Evolutionary conservation across 2,329 filamentous ascomycete genomes (phyloP), one percentile per base, ranked within the genome.

Genomic region (Cadophora sp.): DNA sequence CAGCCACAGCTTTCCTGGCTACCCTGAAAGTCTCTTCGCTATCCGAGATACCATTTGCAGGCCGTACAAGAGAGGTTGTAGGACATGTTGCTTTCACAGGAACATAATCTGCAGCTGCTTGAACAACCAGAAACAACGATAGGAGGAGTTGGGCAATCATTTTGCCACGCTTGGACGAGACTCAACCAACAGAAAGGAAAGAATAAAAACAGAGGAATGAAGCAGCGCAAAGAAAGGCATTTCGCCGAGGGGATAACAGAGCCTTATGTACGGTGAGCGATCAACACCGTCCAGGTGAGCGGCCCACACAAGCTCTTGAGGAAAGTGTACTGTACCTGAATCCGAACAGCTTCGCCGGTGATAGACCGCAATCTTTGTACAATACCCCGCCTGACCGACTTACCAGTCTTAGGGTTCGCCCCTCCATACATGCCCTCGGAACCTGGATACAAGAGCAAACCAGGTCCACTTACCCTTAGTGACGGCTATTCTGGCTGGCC

Each of bases 11-110:
- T 63, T 81, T 80, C 39, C 81, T 78, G 6, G 75, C 70, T 4
- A 75, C 69, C 65, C 81, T 72, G 64, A 81, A 83, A n/a, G 66
- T 68, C 16, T 77, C 72, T 68, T 83, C 81, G 5, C 76, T 71
- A 5, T 78, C 63, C 14, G 75, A 79, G 20, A 83, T 67, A 18
- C 77, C 76, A 20, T 66, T 72, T 16, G 80, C 80, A 65, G 72
- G 62, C 58, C 81, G 76, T 16, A 82, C 76, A 8, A 83, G 74
- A 36, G 76, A 68, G 20, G 67, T 75, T 50, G 71, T 73, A n/a
- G 81, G 80, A 67, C 81, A 83, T n/a, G 73, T 62, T 30, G 73
- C 76, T 5, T 72, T 55, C 6, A 76, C 66, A 18, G 81, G 81
- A 33, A 75, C 77, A 66, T 81, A 81, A 20, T 50, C 39, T 24